These are phyloP conservation scores for Agroathelia rolfsii DNA, from an alignment of 1,284 basidiomycete genomes.

Conservation along the genomic window DNA sequence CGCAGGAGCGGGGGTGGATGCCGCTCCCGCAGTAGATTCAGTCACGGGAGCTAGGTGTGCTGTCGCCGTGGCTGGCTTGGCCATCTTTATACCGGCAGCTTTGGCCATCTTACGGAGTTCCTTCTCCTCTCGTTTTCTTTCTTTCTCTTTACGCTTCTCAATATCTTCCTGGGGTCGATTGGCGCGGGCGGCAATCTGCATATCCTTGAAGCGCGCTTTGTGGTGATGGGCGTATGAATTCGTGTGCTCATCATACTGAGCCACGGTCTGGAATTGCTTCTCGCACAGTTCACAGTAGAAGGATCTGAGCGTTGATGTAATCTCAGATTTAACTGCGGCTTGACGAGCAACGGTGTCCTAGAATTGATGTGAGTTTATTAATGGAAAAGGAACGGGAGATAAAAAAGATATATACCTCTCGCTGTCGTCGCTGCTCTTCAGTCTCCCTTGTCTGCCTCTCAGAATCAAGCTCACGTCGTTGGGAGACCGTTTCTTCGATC, in stretches of 20 bases:
- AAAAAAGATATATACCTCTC: conserved; percentile 42
- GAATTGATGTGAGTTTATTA: conserved; percentile 31
- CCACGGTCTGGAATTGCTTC: conserved; percentile 74
- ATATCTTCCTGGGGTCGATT: conserved; percentile 50
- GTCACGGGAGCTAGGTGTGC: too few relatives aligned
- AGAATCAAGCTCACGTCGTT: conserved; percentile 66
- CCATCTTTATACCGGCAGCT: conserved; percentile 65
- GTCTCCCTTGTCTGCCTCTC: conserved; percentile 71
- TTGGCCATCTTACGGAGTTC: conserved; percentile 71
- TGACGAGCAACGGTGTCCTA: conserved; percentile 62
- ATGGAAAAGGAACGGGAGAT: conserved; percentile 23
- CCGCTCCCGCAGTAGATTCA: conserved; percentile 13
- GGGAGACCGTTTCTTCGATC: conserved; percentile 74
- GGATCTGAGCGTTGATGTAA: conserved; percentile 52
- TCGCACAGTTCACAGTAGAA: conserved; percentile 78
- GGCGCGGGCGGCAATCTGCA: conserved; percentile 56
- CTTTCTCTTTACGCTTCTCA: conserved; percentile 71
- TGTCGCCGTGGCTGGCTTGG: conserved; percentile 29
- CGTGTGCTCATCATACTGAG: conserved; percentile 78
- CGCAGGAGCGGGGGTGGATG: conserved; percentile 16
- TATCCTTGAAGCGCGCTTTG: conserved; percentile 66
- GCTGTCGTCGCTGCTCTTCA: conserved; percentile 56
- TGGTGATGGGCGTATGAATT: conserved; percentile 80
- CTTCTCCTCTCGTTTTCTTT: conserved; percentile 71
- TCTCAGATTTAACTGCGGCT: conserved; percentile 54